Base-by-base conservation (phyloP, 129 eudicot species). In the Centaurea solstitialis region DNA sequence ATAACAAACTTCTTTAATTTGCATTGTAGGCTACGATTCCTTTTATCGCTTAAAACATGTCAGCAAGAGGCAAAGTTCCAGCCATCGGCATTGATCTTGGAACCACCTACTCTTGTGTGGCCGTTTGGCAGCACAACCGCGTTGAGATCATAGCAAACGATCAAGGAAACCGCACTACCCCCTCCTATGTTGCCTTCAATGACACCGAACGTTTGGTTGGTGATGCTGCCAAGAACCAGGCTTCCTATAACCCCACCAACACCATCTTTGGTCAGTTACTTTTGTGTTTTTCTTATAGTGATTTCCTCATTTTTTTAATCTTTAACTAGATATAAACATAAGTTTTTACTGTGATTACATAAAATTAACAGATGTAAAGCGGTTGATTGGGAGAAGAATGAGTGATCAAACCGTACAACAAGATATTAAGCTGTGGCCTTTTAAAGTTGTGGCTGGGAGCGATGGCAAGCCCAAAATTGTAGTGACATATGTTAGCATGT, bases 71-170 rank as follows among this genome's bases (percentile, higher is more conserved):
- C 26, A 76, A 82, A 69, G 73, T 70, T 59, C 77, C 82, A 35
- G 85, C 78, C 24, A 64, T 85, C 15, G 88, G 88, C 13, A 76
- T 85, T 0, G 85, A 85, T 50, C 70, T 80, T 10, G 88, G 85
- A 35, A 84, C 87, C 0, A 84, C 87, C 20, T 80, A 80, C 72
- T 85, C 88, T 26, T 85, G 85, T 64, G 85, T 76, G 43, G 81
- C 80, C 28, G 81, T 84, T 79, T 84, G 84, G 84, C 74, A 41
- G 4, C 78, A 79, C 47, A 43, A 74, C 45, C 77, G 74, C 15
- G 24, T 84, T 18, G 87, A 84, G 78, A 84, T 84, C 69, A 79
- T 84, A 2, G 77, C 84, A 40, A 84, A 84, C 6, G 87, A 84
- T 79, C 87, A 79, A 76, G 87, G 84, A 9, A 84, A 75, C 74